Percentiles rank a stretch among this genome's conserved stretches.
Evolutionary conservation across 441 rosid species (phyloP).

Genomic region (Erodium texanum): DNA sequence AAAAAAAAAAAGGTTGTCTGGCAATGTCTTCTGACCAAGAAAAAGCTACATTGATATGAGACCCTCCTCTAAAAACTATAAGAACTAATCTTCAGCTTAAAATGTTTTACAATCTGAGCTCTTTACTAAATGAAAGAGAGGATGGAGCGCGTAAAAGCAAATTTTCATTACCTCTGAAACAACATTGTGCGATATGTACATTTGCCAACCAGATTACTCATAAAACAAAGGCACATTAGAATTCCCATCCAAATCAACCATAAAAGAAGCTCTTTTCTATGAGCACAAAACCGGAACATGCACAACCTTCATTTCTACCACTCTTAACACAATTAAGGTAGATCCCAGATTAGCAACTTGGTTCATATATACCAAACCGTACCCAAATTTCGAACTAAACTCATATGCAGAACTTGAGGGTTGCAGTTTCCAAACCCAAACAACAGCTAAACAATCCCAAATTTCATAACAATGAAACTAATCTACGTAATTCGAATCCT

Average conservation of each 20-base stretch:
- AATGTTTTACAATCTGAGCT: background rate
- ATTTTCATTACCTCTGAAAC: background rate
- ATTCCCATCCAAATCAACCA: background rate
- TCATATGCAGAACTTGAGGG: background rate
- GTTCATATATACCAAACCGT: no score
- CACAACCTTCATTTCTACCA: background rate
- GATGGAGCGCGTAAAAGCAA: background rate
- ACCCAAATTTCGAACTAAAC: background rate
- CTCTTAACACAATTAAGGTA: background rate
- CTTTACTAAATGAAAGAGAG: no score
- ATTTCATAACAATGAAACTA: background rate
- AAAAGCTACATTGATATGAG: background rate
- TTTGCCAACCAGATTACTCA: background rate
- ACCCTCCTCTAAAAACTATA: no score
- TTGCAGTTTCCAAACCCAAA: background rate
- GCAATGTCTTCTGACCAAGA: background rate
- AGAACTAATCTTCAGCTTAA: background rate
- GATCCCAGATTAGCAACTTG: background rate
- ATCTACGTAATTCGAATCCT: background rate
- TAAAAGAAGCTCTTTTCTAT: background rate
- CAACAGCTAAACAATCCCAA: background rate
- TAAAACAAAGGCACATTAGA: background rate
- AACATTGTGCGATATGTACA: background rate
- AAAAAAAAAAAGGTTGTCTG: background rate
- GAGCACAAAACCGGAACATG: background rate